Percentiles rank a stretch among this genome's conserved stretches.
These are phyloP conservation scores for Panellus pusillus DNA, from an alignment of 768 basidiomycete species.

Conservation along the genomic window DNA sequence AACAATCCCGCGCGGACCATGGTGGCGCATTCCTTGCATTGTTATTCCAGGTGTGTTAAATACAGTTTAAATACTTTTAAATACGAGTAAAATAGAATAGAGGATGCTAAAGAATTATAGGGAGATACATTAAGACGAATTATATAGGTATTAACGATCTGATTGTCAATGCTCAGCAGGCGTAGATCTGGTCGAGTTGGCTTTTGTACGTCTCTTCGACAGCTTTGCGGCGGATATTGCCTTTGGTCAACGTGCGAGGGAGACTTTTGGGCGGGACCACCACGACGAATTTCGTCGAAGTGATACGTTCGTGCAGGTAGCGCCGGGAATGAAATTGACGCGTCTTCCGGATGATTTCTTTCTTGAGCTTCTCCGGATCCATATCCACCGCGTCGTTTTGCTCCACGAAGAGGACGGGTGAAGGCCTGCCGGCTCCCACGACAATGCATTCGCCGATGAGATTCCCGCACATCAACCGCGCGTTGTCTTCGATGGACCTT, in stretches of 20 bases:
- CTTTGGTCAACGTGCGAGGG: slow-evolving; percentile 57
- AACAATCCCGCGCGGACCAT: slow-evolving; percentile 1
- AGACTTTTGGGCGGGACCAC: slow-evolving; percentile 47
- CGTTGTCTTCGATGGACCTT: slow-evolving; percentile 60
- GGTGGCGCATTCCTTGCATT: not conserved
- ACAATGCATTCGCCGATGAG: slow-evolving; percentile 54
- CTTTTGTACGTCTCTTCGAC: slow-evolving; percentile 46
- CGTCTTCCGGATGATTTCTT: slow-evolving; percentile 53
- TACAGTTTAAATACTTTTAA: not conserved
- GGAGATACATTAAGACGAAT: slow-evolving; percentile 3
- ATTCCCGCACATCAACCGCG: slow-evolving; percentile 47
- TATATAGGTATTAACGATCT: not conserved
- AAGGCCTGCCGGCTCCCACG: slow-evolving; percentile 55
- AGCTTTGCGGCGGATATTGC: slow-evolving; percentile 54
- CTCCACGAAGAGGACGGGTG: slow-evolving; percentile 56
- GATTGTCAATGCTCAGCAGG: not conserved
- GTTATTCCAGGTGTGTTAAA: not conserved
- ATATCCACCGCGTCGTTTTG: slow-evolving; percentile 32
- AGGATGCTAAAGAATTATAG: not conserved
- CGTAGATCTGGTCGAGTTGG: slow-evolving; percentile 45
- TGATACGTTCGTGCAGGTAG: slow-evolving; percentile 59
- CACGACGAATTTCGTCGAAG: slow-evolving; percentile 41
- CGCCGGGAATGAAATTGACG: slow-evolving; percentile 50
- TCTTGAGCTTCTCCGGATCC: slow-evolving; percentile 43
- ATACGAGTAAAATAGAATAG: not conserved